Percentiles rank a stretch among this genome's conserved stretches.
Conservation (phyloP, 345 rosid species). For the Trapa incisa region DNA sequence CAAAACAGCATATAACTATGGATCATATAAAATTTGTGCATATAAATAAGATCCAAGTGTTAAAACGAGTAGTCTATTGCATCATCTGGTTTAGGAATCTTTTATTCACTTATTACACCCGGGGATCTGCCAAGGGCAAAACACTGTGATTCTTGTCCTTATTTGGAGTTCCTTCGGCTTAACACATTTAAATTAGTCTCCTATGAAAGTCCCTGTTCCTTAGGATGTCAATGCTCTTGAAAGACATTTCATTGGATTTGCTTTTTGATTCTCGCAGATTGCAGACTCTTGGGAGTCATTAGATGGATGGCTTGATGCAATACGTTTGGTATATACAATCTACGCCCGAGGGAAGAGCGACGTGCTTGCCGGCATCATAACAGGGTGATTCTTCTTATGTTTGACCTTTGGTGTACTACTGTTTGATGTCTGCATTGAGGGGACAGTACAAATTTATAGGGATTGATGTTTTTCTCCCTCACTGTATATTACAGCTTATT, state of each 20-base stretch:
- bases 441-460: too few relatives aligned
- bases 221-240: neutral
- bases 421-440: too few relatives aligned
- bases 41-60: too few relatives aligned
- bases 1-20: neutral
- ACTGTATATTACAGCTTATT: too few relatives aligned
- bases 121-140: too few relatives aligned
- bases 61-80: too few relatives aligned
- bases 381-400: constrained; percentile 30
- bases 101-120: too few relatives aligned
- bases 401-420: too few relatives aligned
- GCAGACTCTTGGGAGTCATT: constrained; percentile 95
- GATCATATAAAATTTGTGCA: neutral
- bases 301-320: constrained; percentile 95
- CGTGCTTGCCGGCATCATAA: constrained; percentile 80
- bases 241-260: constrained; percentile 1
- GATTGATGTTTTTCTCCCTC: too few relatives aligned
- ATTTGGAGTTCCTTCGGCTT: neutral
- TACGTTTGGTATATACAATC: constrained; percentile 80
- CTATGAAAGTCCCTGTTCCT: neutral
- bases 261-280: constrained; percentile 34
- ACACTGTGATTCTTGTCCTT: neutral
- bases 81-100: too few relatives aligned
- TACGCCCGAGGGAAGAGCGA: constrained; percentile 84
- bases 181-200: neutral